These are phyloP conservation scores for Linanthus parryae DNA, from an alignment of 148 eudicot genomes.

Conservation along the genomic window DNA sequence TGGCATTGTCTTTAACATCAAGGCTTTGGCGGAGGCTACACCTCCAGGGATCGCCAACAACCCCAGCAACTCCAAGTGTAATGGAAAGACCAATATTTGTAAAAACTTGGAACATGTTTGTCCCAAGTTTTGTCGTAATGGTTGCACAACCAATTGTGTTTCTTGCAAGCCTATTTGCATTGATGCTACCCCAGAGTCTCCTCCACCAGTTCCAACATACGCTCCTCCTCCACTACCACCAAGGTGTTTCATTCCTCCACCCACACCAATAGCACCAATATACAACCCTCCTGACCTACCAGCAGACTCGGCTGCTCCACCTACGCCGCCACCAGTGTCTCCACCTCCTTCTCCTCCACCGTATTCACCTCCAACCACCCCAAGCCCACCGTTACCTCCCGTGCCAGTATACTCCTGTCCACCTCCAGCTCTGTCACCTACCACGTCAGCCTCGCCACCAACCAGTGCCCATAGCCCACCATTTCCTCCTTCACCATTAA, in stretches of 20 bases:
- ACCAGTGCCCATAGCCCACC: no score
- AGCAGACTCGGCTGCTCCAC: no score
- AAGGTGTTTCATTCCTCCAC: not conserved
- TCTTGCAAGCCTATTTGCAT: constrained; percentile 7
- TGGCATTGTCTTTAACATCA: no score
- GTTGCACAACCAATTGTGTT: not conserved
- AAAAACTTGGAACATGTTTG: constrained; percentile 2
- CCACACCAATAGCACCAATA: no score
- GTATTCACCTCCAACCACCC: constrained; percentile 1
- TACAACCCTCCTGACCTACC: no score
- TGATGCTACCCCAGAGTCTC: not conserved
- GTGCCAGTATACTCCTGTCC: no score
- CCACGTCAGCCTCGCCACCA: constrained; percentile 7
- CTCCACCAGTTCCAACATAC: not conserved
- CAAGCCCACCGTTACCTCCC: constrained; percentile 14
- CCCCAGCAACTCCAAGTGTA: constrained; percentile 3
- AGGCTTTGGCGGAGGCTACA: constrained; percentile 1
- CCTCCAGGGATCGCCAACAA: constrained; percentile 7
- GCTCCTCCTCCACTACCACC: not conserved
- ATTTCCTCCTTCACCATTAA: no score
- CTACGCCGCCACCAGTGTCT: constrained; percentile 10
- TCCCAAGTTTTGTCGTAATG: constrained; percentile 8
- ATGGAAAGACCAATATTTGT: not conserved
- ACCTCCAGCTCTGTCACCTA: constrained; percentile 9
- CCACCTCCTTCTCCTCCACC: constrained; percentile 8